Percentiles rank a stretch among this genome's conserved stretches.
phyloP scores from a whole-genome alignment of 345 rosid species.

The Camelina neglecta region DNA sequence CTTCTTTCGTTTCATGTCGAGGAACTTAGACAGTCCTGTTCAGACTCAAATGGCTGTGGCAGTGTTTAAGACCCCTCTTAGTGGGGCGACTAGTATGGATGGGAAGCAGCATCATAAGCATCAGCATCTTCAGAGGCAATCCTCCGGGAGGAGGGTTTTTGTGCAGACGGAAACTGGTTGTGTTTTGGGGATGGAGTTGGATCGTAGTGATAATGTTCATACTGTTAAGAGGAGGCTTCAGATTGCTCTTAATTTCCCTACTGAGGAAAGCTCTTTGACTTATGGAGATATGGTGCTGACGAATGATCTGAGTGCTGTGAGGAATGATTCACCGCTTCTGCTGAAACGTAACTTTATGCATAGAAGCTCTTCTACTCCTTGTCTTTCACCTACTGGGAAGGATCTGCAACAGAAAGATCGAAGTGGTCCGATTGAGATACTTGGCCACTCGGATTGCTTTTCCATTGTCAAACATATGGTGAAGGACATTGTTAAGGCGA shows the following conservation, averaged over 20 bases:
- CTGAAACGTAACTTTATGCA: constrained; percentile 79
- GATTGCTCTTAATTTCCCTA: constrained; percentile 83
- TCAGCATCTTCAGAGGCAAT: constrained; percentile 49
- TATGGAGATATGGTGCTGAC: constrained; percentile 89
- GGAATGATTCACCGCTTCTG: constrained; percentile 87
- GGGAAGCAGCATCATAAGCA: constrained; percentile 53
- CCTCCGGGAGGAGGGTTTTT: constrained; percentile 83
- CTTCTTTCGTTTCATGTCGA: constrained; percentile 72
- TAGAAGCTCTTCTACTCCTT: constrained; percentile 96
- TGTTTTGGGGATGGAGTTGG: constrained; percentile 98
- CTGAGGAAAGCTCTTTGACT: constrained; percentile 77
- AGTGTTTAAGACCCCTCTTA: constrained; percentile 72
- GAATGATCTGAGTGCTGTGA: constrained; percentile 88
- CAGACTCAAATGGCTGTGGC: constrained; percentile 97
- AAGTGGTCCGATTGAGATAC: constrained; percentile 87
- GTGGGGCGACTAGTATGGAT: constrained; percentile 60
- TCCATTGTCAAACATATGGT: constrained; percentile 56
- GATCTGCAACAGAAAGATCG: constrained; percentile 80
- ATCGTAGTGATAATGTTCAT: constrained; percentile 90
- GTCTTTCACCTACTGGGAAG: constrained; percentile 90
- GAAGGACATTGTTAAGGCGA: constrained; percentile 78
- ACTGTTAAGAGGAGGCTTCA: constrained; percentile 94
- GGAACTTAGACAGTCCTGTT: constrained; percentile 91
- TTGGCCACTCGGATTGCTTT: constrained; percentile 69
- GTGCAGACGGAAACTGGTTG: constrained; percentile 98